Evolutionary conservation across 163 green algal genomes (phyloP), one percentile per base, ranked within the genome.

Genomic region (Chlamydomonas reinhardtii): DNA sequence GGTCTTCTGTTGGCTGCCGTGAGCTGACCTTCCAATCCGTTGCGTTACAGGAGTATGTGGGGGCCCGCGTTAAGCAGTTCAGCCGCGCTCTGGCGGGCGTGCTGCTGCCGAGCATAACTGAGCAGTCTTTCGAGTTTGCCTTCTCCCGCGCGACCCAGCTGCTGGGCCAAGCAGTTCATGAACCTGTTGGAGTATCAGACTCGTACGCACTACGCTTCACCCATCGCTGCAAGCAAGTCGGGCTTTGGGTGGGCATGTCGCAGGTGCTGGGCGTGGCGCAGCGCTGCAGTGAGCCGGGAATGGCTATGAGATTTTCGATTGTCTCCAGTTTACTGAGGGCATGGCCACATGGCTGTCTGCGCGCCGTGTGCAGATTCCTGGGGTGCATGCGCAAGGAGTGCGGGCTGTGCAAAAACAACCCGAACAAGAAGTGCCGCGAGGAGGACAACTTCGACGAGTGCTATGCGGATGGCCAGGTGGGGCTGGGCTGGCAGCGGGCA

Each of bases 381-480:
- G 81, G 81, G 0, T 93, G 87, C 80, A 76, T 73, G 65, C 72
- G 34, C 74, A 89, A 84, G 70, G 84, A 93, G 12, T 96, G 94
- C 79, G n/a, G 74, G 34, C 89, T 96, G 24, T 96, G 94, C 89
- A 95, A 95, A 81, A 94, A 96, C 88, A 96, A 96, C 84, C 94
- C 94, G 1, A 89, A 94, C 79, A 95, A 95, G 82, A 86, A 90
- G 27, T 96, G 94, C 87, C 64, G 52, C 0, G 86, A 90, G 22
- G 73, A 76, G 17, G 90, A 93, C 79, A 95, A 95, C 83, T 94
- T 95, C 72, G 94, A 94, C 25, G 86, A 92, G 61, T 91, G 90
- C 52, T 95, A 94, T 73, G 89, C 89, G 12, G 89, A 92, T 73
- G 86, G 85, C 43, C 69, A 74, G 69, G 66, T 73, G 27, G 61